Percentiles rank a stretch among this genome's conserved stretches.
Evolutionary conservation across 331 rosid genomes (phyloP).

Genomic region (Malus hybrid): DNA sequence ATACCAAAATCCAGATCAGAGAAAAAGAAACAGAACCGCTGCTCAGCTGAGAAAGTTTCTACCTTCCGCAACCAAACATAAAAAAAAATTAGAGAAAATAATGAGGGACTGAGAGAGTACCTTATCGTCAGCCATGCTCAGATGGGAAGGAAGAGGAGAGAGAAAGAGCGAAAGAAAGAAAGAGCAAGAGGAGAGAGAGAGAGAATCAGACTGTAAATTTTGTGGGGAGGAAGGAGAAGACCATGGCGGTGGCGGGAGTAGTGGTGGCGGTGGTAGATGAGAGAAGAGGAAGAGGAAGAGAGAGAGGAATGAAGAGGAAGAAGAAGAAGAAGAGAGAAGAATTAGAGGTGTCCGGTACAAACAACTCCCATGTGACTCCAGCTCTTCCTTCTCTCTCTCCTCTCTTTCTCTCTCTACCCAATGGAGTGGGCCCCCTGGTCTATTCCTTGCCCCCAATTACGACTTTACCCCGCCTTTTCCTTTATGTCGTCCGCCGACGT

Average conservation of each 20-base stretch:
- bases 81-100: background rate
- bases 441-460: background rate
- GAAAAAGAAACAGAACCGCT: background rate
- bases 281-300: background rate
- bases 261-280: conserved; percentile 4
- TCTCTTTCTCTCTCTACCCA: background rate
- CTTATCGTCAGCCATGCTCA: conserved; percentile 84
- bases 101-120: conserved; percentile 28
- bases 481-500: conserved; percentile 21
- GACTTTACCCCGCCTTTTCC: background rate
- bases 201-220: conserved; percentile 1
- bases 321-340: background rate
- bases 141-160: conserved; percentile 1
- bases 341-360: conserved; percentile 30
- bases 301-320: conserved; percentile 8
- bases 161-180: background rate
- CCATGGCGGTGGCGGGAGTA: conserved; percentile 10
- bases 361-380: conserved; percentile 94
- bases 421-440: conserved; percentile 3
- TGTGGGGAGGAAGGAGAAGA: conserved; percentile 18
- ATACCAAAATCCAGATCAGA: conserved; percentile 3
- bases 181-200: background rate
- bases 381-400: conserved; percentile 29
- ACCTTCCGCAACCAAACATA: conserved; percentile 13
- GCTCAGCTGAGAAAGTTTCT: background rate